Conservation (phyloP, 805 yeast species). For the Candida michaelii region DNA sequence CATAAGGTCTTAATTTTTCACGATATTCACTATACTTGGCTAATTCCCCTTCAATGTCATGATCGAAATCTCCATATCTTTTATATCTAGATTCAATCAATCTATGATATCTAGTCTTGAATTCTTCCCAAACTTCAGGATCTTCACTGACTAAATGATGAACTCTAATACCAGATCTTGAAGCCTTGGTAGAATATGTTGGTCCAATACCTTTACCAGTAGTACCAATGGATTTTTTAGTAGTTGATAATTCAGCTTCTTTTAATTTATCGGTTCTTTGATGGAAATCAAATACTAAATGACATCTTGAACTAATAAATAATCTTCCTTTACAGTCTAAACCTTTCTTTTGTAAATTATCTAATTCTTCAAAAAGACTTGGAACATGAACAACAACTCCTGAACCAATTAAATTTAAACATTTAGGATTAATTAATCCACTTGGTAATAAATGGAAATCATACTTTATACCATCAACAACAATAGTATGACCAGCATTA, state of each 20-base stretch:
- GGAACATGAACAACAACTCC: slow-evolving; percentile 97
- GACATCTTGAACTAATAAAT: slow-evolving; percentile 91
- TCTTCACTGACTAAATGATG: slow-evolving; percentile 91
- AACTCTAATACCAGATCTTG: slow-evolving; percentile 94
- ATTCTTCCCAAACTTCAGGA: slow-evolving; percentile 91
- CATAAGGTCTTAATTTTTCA: slow-evolving; percentile 80
- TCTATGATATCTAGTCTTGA: slow-evolving; percentile 73
- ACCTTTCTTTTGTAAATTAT: slow-evolving; percentile 79
- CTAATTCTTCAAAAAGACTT: slow-evolving; percentile 85
- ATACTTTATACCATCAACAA: slow-evolving; percentile 81
- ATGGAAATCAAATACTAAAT: slow-evolving; percentile 95
- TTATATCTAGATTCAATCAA: slow-evolving; percentile 77
- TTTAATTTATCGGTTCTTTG: slow-evolving; percentile 94
- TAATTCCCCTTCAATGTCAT: slow-evolving; percentile 79
- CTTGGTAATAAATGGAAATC: slow-evolving; percentile 99
- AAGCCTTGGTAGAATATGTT: slow-evolving; percentile 93
- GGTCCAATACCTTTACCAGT: slow-evolving; percentile 99
- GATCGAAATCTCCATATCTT: slow-evolving; percentile 92
- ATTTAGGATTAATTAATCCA: slow-evolving; percentile 92
- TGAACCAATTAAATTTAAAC: slow-evolving; percentile 86
- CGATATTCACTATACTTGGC: slow-evolving; percentile 72
- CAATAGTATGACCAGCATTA: slow-evolving; percentile 99
- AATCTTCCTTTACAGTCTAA: slow-evolving; percentile 71
- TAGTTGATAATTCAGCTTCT: slow-evolving; percentile 81
- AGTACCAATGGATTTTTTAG: slow-evolving; percentile 90